Base-by-base conservation (phyloP, 768 basidiomycete genomes). In the Roridomyces roridus region DNA sequence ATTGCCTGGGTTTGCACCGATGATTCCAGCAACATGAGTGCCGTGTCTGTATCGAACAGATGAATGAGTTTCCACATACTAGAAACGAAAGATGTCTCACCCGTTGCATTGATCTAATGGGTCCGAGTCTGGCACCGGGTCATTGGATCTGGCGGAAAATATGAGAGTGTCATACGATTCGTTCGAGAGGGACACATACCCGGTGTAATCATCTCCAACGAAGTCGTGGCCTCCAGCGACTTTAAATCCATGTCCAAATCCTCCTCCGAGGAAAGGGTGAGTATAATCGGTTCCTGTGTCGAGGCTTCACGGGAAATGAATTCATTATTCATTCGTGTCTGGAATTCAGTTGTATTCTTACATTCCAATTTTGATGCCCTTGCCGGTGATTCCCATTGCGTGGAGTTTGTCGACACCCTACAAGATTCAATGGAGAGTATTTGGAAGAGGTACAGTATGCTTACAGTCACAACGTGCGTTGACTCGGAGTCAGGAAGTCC, bases 331-430 rank as follows among this genome's bases (percentile, higher is more conserved):
- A n/a, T 46, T 35, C 28, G 12, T 7, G n/a, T 9, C 15, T 35
- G 20, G n/a, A 20, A 57, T 20, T 36, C 40, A 55, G 70, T 70
- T 21, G 68, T 63, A 35, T 29, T 43, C 82, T 68, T 53, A 84
- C 83, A 89, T 83, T 57, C 80, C 89, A 51, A 92, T 79, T 63
- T 87, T 87, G 68, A 89, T 74, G 2, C 88, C 88, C 36, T 78
- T 78, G 12, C 90, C 89, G 24, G 77, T 76, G 63, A 85, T 78
- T 0, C 86, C 87, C 57, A 79, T 65, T 6, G 85, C 84, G 65
- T 90, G 88, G 18, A 88, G 75, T 57, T 80, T 82, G 63, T 88
- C 83, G 2, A 88, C 87, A 18, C 85, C 83, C 83, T 85, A 48
- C 23, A n/a, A n/a, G 34, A 28, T 37, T 31, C 41, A 31, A 24